These are phyloP conservation scores for Yamadazyma scolyti DNA, from an alignment of 805 yeast species.

Conservation along the genomic window DNA sequence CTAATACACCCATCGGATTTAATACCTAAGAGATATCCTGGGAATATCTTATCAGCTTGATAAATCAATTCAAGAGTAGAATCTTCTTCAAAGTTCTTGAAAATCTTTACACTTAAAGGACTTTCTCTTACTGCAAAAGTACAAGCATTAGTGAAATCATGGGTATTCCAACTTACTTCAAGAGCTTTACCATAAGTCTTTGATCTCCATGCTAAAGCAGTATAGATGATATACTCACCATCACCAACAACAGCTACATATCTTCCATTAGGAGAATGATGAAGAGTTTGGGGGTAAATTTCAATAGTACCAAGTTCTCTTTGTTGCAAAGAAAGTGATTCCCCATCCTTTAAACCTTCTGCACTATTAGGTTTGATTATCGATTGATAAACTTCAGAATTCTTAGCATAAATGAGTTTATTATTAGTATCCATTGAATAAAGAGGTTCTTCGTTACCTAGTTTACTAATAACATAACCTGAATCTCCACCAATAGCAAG, in stretches of 20 bases:
- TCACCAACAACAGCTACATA: conserved; percentile 97
- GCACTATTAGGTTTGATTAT: conserved; percentile 65
- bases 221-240: conserved; percentile 93
- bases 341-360: conserved; percentile 76
- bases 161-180: conserved; percentile 94
- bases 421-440: conserved; percentile 92
- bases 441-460: conserved; percentile 94
- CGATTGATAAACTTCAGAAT: conserved; percentile 82
- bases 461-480: conserved; percentile 81
- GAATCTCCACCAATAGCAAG: conserved; percentile 93
- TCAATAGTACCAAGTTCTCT: conserved; percentile 95
- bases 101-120: conserved; percentile 60
- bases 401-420: conserved; percentile 86
- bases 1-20: conserved; percentile 81
- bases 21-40: conserved; percentile 87
- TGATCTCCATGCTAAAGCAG: conserved; percentile 97
- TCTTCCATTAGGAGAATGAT: conserved; percentile 96
- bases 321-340: conserved; percentile 66
- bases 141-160: conserved; percentile 56
- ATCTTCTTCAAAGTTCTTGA: conserved; percentile 81
- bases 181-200: conserved; percentile 86
- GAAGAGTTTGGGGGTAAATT: conserved; percentile 80
- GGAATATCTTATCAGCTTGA: conserved; percentile 74
- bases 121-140: conserved; percentile 80
- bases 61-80: conserved; percentile 62